Evolutionary conservation across 306 rosid species (phyloP).

Genomic region (Quillaja saponaria): DNA sequence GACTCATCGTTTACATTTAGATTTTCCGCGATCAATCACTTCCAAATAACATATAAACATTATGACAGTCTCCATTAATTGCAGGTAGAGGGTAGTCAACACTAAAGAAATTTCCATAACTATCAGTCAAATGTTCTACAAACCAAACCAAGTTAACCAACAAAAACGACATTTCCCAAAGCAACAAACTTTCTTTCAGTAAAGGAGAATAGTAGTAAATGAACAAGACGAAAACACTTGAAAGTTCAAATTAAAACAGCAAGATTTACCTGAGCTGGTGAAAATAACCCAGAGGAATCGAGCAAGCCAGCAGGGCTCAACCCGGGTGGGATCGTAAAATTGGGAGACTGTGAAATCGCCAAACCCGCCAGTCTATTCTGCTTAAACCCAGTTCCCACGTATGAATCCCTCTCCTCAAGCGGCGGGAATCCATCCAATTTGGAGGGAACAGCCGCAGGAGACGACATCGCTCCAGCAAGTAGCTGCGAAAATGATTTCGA

Average conservation of each 20-base stretch:
- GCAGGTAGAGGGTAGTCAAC: neutral
- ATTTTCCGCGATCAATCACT: too few species aligned
- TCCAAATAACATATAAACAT: too few species aligned
- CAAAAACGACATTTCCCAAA: neutral
- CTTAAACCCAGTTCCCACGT: slow-evolving; percentile 28
- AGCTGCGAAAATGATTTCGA: slow-evolving; percentile 82
- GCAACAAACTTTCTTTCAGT: neutral
- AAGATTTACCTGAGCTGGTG: slow-evolving; percentile 62
- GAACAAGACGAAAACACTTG: too few species aligned
- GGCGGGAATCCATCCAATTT: slow-evolving; percentile 7
- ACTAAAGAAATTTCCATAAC: neutral
- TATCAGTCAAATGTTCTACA: neutral
- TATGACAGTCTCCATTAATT: too few species aligned
- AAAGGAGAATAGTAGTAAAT: neutral
- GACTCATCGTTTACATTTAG: too few species aligned
- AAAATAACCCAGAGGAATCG: slow-evolving; percentile 48
- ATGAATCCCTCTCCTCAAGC: slow-evolving; percentile 28
- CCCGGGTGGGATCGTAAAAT: slow-evolving; percentile 32
- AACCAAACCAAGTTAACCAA: neutral
- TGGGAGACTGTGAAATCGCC: slow-evolving; percentile 32
- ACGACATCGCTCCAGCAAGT: slow-evolving; percentile 70
- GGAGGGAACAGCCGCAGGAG: slow-evolving; percentile 40
- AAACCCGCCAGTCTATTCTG: slow-evolving; percentile 26
- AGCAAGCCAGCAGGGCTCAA: slow-evolving; percentile 33
- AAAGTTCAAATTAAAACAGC: neutral